These are phyloP conservation scores for Chlorella sp. DNA, from an alignment of 139 green algal species.

Conservation along the genomic window DNA sequence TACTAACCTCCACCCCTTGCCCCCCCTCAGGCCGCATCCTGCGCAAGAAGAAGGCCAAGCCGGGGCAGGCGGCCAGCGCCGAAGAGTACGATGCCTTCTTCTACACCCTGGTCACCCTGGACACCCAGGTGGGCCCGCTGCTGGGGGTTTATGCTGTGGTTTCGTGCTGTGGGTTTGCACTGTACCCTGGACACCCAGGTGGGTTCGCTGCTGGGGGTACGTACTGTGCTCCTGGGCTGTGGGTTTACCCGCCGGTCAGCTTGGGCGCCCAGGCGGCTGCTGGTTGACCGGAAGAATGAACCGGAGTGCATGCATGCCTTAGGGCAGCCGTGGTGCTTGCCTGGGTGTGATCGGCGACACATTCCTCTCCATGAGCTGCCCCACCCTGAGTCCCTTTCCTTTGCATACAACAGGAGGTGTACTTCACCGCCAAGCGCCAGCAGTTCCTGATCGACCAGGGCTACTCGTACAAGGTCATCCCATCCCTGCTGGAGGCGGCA, in stretches of 20 bases:
- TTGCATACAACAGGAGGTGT: constrained; percentile 90
- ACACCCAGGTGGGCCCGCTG: constrained; percentile 76
- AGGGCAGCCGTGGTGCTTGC: too few species aligned
- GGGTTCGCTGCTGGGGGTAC: background rate
- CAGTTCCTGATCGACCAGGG: constrained; percentile 99
- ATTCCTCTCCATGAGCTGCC: too few species aligned
- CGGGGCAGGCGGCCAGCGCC: constrained; percentile 37
- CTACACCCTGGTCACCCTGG: constrained; percentile 98
- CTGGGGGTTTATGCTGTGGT: background rate
- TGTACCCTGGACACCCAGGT: constrained; percentile 87
- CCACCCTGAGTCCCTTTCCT: too few species aligned
- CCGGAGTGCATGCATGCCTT: too few species aligned
- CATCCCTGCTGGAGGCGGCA: constrained; percentile 76
- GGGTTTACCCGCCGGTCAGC: too few species aligned
- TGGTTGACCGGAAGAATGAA: too few species aligned
- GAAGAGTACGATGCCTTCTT: constrained; percentile 98
- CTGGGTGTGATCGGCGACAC: too few species aligned
- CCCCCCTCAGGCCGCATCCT: constrained; percentile 84
- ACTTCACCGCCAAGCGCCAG: constrained; percentile 96
- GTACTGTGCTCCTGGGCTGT: background rate
- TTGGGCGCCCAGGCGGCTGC: too few species aligned
- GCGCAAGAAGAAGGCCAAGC: constrained; percentile 86
- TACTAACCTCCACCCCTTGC: too few species aligned
- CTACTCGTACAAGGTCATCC: constrained; percentile 98
- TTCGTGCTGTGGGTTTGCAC: background rate